Base-by-base conservation (phyloP, 1,284 basidiomycete genomes). In the Cryptococcus jaspeensis region DNA sequence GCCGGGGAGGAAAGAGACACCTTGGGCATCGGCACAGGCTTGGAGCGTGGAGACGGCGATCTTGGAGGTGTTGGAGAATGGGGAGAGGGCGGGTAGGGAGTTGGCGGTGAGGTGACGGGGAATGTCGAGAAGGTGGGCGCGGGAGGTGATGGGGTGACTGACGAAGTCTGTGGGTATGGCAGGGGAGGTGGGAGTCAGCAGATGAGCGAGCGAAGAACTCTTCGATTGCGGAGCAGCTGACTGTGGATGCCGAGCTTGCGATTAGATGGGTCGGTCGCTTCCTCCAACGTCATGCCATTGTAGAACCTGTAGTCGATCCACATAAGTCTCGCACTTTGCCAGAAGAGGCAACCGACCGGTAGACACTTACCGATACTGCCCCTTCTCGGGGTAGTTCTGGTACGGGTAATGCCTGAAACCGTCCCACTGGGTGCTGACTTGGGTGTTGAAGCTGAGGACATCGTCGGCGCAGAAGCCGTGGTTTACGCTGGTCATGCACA, bases 371-470 rank as follows among this genome's bases (percentile, higher is more conserved):
- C 50, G 55, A 38, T 65, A 67, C 51, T 65, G 50, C 36, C 66
- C 64, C 39, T 62, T 44, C 16, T 52, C 44, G 11, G 62, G 62
- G 44, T 58, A 65, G 38, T 64, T 69, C 64, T 62, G 62, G 54
- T 71, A 70, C n/a, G 66, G 63, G 52, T 69, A 73, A 62, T 78
- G 76, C 6, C 71, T 61, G 53, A 76, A 69, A 0, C 77, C 76
- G 53, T 78, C 77, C 76, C 76, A 77, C 50, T 79, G 78, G 5
- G 73, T 72, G n/a, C 72, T 71, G 13, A 60, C 64, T 64, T 79
- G 77, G 5, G 76, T 76, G 57, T 79, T 79, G 61, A 77, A 60
- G 8, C 64, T 55, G 15, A 78, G 55, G 32, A 64, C 50, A 54
- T 78, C 77, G 58, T 73, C 71, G 37, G 66, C 63, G 32, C 52